Evolutionary conservation across 2,329 filamentous ascomycete species (phyloP).

Genomic region (Fusarium sp.): DNA sequence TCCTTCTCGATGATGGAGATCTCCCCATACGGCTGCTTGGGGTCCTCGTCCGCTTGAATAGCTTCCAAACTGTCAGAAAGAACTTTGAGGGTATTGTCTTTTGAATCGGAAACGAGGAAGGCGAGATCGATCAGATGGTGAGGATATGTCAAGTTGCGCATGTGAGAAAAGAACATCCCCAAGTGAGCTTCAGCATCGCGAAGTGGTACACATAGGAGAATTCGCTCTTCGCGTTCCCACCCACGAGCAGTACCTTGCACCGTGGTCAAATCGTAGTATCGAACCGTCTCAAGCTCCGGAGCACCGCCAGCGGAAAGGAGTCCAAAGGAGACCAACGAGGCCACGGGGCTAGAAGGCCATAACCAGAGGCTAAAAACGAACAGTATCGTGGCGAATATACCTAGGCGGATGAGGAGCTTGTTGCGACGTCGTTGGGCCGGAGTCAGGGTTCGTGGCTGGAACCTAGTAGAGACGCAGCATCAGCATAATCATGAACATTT

Average conservation of each 20-base stretch:
- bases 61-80: constrained; percentile 81
- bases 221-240: constrained; percentile 96
- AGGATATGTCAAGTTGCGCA: constrained; percentile 96
- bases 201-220: constrained; percentile 92
- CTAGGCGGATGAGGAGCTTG: constrained; percentile 78
- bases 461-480: constrained; percentile 56
- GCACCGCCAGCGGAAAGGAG: constrained; percentile 76
- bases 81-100: constrained; percentile 86
- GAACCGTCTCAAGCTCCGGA: constrained; percentile 90
- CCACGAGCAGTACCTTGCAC: constrained; percentile 92
- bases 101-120: constrained; percentile 97
- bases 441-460: constrained; percentile 84
- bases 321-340: constrained; percentile 75
- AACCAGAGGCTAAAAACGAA: constrained; percentile 80
- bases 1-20: constrained; percentile 99
- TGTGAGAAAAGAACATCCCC: constrained; percentile 98
- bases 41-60: constrained; percentile 84
- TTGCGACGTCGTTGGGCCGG: constrained; percentile 78
- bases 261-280: constrained; percentile 95
- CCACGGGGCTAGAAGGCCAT: constrained; percentile 74
- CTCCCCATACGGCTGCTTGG: constrained; percentile 88
- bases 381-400: constrained; percentile 68
- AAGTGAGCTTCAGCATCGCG: constrained; percentile 93
- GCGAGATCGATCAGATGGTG: constrained; percentile 96
- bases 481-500: constrained; percentile 24